Base-by-base conservation (phyloP, 805 yeast species). In the Pichia nanzhaoensis region DNA sequence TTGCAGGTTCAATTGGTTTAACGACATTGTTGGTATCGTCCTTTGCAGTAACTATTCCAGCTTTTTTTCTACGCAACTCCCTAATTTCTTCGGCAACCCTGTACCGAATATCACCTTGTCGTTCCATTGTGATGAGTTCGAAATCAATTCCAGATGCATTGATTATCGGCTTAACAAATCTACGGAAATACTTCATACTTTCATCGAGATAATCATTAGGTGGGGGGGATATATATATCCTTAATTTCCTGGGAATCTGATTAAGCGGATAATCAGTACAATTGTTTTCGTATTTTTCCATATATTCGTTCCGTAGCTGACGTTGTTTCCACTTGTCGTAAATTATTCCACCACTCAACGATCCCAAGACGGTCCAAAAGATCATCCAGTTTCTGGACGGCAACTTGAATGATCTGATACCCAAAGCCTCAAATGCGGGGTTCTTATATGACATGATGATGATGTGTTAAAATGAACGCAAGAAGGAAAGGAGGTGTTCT, bases 311-410 rank as follows among this genome's bases (percentile, higher is more conserved):
- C 34, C 96, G 67, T 21, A 84, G 72, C 51, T 75, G 72, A 38
- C 73, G 74, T 53, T 89, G 93, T 61, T 87, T 74, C 48, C 75
- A 70, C 52, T 82, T 81, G 64, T 93, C 99, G 65, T 87, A 89
- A 14, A 74, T 74, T 27, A 80, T 73, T 12, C 91, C 87, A n/a
- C 95, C 91, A 2, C 84, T 71, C 32, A 84, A 66, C 1, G 73
- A 65, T 1, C 81, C 78, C 1, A 84, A 60, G 7, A 85, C 77
- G 0, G 81, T 59, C 85, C 95, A 84, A 64, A 93, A 93, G 32
- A 89, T 85, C 69, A 77, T 64, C 99, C 98, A 91, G 67, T 91
- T 93, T 51, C 96, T 72, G 0, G 95, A 82, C 0, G 99, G 99
- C 13, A 93, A 67, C 33, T 82, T 75, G 19, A 89, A 55, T 13